Base-by-base conservation (phyloP, 345 rosid genomes). In the Nasturtium officinale region DNA sequence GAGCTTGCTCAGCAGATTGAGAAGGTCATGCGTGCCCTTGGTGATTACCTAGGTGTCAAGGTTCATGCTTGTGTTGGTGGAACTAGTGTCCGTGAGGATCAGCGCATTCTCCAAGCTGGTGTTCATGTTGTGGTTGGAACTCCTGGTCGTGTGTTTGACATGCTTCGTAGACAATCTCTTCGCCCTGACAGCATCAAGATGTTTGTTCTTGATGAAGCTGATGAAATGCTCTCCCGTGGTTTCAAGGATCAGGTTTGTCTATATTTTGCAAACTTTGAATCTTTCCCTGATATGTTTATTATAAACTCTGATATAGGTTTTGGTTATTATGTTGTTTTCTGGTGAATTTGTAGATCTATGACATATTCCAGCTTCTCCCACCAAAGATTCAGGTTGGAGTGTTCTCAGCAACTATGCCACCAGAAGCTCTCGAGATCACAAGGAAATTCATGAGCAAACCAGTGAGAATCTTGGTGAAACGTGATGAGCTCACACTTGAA, bases 51-150 rank as follows among this genome's bases (percentile, higher is more conserved):
- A 9, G 91, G 91, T 12, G 96, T 88, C 46, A 88, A 83, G 79
- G 96, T 88, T 29, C 96, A 90, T 81, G 89, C 91, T 45, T 86
- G 96, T 80, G 96, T 90, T 21, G 96, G 93, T 81, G 93, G 93
- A 29, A 89, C 92, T 52, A 89, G 89, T 61, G 92, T 89, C 33
- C 85, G 92, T 70, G 96, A 89, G 77, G 96, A 89, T 50, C 92
- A 87, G 38, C 89, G 88, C 11, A 87, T 87, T 55, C 89, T 87
- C 23, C 84, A 87, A 56, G 84, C 84, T 52, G 91, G 96, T 52
- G 96, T 90, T 60, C 91, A 88, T 84, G 94, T 90, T 73, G 96
- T 86, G 7, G 94, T 90, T 52, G 96, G 94, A 42, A 86, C 93
- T 12, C 91, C 91, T 53, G 96, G 92, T 32, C 96, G 89, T 77